Base-by-base conservation (phyloP, 805 yeast genomes). In the Yarrowia phangngaensis region DNA sequence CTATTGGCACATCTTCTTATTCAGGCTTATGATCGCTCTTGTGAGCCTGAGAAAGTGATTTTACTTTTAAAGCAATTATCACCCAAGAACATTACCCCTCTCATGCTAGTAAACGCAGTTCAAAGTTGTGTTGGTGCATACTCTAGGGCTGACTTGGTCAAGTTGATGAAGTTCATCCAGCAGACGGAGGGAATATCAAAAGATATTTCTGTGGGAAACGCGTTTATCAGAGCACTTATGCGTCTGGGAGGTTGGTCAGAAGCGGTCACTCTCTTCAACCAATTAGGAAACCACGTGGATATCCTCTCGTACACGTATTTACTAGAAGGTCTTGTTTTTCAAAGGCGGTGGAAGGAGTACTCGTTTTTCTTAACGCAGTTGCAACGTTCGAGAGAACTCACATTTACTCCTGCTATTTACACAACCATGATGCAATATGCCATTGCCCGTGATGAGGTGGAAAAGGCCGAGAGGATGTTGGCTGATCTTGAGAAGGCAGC, bases 181-280 rank as follows among this genome's bases (percentile, higher is more conserved):
- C 17, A 17, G 29, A 33, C 38, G 4, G 20, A 14, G 13, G 22
- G 30, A 8, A 20, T 35, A n/a, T n/a, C 22, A 2, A 19, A 35
- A n/a, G 32, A 38, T 32, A 17, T 38, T 3, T 13, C 16, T 6
- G 32, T 38, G 19, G 19, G 13, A 4, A 38, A 26, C 4, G 32
- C 45, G 6, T 12, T 38, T 24, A 38, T 38, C 11, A 22, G 45
- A n/a, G 45, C 24, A 4, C 32, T 38, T 5, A 38, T 38, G 45
- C 23, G 45, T 8, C 45, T 38, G 6, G 45, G 45, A 17, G 45
- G 45, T n/a, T 38, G 32, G 31, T 26, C 45, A 6, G 45, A 38
- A 11, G 45, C 45, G 13, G 16, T 38, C 9, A 27, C 45, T 2
- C 32, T 26, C 13, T 38, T 38, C 19, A 19, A 17, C 13, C 24